These are phyloP conservation scores for Alternaria conjuncta DNA, from an alignment of 2,329 filamentous ascomycete genomes.

Conservation along the genomic window DNA sequence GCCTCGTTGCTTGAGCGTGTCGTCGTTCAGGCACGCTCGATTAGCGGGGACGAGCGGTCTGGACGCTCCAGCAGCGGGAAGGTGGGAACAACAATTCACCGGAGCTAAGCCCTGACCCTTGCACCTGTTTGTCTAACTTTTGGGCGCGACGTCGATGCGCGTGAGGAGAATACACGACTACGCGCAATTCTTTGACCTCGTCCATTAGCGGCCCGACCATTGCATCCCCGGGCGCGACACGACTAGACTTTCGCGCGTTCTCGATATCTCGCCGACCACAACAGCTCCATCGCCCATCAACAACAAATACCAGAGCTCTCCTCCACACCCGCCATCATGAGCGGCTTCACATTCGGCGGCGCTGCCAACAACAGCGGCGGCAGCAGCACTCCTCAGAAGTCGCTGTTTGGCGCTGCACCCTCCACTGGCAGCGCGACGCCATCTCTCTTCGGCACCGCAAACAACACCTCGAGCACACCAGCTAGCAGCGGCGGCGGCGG, in stretches of 20 bases:
- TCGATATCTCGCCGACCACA: background rate
- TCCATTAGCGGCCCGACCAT: conserved; percentile 2
- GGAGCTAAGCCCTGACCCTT: conserved; percentile 24
- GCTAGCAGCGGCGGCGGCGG: conserved; percentile 23
- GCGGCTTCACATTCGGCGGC: conserved; percentile 39
- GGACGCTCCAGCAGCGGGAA: conserved; percentile 10
- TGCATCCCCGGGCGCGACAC: background rate
- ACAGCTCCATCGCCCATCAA: conserved; percentile 14
- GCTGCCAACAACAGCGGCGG: conserved; percentile 13
- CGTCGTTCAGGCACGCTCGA: conserved; percentile 27
- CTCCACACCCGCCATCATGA: conserved; percentile 26
- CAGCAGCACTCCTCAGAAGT: conserved; percentile 36
- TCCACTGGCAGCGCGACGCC: conserved; percentile 32
- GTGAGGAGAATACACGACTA: conserved; percentile 18
- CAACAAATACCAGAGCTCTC: conserved; percentile 18
- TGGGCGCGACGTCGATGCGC: conserved; percentile 31
- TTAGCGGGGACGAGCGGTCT: conserved; percentile 25
- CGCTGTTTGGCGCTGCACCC: conserved; percentile 37
- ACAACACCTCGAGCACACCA: conserved; percentile 23
- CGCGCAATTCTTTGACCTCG: conserved; percentile 10
- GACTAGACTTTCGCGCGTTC: conserved; percentile 1
- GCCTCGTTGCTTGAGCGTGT: conserved; percentile 23
- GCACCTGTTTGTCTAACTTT: conserved; percentile 38
- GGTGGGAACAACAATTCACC: conserved; percentile 34
- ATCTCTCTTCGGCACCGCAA: conserved; percentile 36